Base-by-base conservation (phyloP, 495 filamentous ascomycete genomes). In the Penicillium pancosmium region DNA sequence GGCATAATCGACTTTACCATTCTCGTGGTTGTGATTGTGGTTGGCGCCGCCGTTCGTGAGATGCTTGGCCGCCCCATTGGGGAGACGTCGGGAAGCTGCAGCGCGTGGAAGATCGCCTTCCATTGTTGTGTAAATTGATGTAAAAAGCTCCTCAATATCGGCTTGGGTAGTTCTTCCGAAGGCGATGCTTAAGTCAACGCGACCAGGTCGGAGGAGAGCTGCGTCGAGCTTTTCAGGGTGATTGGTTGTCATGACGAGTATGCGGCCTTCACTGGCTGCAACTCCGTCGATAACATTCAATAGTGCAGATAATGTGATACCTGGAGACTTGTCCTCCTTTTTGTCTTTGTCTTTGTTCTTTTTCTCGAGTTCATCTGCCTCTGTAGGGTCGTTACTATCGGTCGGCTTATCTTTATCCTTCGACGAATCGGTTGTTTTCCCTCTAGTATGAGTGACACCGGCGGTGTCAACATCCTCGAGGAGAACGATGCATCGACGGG, bases 211-310 rank as follows among this genome's bases (percentile, higher is more conserved):
- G 54, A 91, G 86, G 3, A 94, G 79, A 0, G 91, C 90, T 38
- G 84, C 78, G 62, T 94, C 91, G 1, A 94, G 79, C 59, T 87
- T 87, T 35, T 92, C 88, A 0, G 85, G 64, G 64, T 91, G 87
- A 64, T 94, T 94, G 47, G 91, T 92, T 3, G 90, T 93, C 89
- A 94, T 93, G 60, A 94, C 88, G 9, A 93, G 80, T 16, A 93
- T 84, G 5, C 89, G 82, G 12, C 90, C 91, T 68, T 93, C 89
- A 52, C 85, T 84, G 1, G 84, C 85, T 8, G 88, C 86, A n/a
- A 92, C 88, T 15, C 91, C 90, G 62, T 93, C 91, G 33, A 94
- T 82, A 34, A 89, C 89, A 61, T 93, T 94, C 40, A 94, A 76
- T 11, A 94, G 74, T 0, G 84, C 89, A 3, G 89, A 92, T 12